Evolutionary conservation across 495 filamentous ascomycete genomes (phyloP).

Genomic region (Penicillium ucsense): DNA sequence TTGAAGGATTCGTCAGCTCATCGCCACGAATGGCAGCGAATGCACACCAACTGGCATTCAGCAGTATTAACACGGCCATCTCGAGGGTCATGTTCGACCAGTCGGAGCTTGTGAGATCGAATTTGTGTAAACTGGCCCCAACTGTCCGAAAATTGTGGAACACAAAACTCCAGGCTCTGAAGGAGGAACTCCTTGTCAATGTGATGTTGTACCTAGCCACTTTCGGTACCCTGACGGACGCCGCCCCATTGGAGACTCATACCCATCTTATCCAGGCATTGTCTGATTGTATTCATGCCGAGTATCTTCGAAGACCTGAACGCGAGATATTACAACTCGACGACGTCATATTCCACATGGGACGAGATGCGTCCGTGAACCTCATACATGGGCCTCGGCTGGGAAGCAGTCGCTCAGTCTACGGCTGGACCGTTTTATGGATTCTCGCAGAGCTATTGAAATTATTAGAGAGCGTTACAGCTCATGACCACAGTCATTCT

Average conservation of each 20-base stretch:
- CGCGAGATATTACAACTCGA: constrained; percentile 68
- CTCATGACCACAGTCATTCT: constrained; percentile 3
- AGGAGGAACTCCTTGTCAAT: constrained; percentile 66
- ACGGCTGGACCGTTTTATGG: constrained; percentile 40
- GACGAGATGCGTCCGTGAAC: constrained; percentile 4
- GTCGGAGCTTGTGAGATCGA: constrained; percentile 46
- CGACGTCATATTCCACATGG: constrained; percentile 51
- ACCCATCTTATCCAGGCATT: constrained; percentile 41
- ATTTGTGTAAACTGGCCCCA: constrained; percentile 54
- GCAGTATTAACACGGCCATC: constrained; percentile 63
- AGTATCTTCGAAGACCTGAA: constrained; percentile 62
- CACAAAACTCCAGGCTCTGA: constrained; percentile 44
- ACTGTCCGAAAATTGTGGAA: constrained; percentile 68
- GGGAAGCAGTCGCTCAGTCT: constrained; percentile 34
- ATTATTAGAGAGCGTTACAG: constrained; percentile 19
- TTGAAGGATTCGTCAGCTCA: constrained; percentile 53
- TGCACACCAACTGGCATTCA: constrained; percentile 62
- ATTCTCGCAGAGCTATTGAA: constrained; percentile 24
- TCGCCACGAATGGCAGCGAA: constrained; percentile 45
- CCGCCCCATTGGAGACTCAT: constrained; percentile 18
- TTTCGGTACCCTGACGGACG: constrained; percentile 10
- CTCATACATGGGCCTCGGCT: constrained; percentile 30
- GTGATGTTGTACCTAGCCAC: constrained; percentile 48
- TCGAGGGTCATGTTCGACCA: constrained; percentile 56
- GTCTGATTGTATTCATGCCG: constrained; percentile 52